phyloP scores from a whole-genome alignment of 1,284 basidiomycete genomes.

The Malassezia yamatoensis region DNA sequence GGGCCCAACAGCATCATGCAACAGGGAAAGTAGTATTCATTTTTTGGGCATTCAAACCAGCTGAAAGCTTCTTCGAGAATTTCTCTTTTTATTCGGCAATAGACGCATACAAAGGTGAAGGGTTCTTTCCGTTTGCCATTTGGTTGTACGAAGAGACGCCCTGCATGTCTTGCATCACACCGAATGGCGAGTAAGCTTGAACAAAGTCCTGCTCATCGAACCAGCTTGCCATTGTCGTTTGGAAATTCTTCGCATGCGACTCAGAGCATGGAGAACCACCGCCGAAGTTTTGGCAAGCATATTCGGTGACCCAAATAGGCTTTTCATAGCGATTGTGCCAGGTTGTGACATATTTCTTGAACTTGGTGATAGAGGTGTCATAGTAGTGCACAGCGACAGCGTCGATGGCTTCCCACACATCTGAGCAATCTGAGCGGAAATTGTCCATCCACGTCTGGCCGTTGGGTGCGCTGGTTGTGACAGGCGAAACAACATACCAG shows the following conservation, averaged over 20 bases:
- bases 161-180: constrained; percentile 34
- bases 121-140: constrained; percentile 22
- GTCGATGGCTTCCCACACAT: constrained; percentile 31
- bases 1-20: no score
- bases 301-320: constrained; percentile 39
- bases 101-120: constrained; percentile 23
- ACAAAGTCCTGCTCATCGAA: constrained; percentile 35
- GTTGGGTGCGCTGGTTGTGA: constrained; percentile 28
- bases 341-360: constrained; percentile 29
- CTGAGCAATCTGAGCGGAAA: constrained; percentile 23
- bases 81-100: not conserved
- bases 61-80: not conserved
- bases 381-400: constrained; percentile 39
- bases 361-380: constrained; percentile 24
- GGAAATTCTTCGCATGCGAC: constrained; percentile 49
- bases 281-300: constrained; percentile 43
- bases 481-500: constrained; percentile 37
- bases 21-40: no score
- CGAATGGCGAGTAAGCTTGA: constrained; percentile 33
- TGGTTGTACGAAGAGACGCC: constrained; percentile 27
- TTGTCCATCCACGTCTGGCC: constrained; percentile 30
- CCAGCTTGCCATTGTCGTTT: constrained; percentile 47
- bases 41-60: no score
- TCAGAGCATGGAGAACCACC: constrained; percentile 48
- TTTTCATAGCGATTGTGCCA: constrained; percentile 28